Evolutionary conservation across 2,329 filamentous ascomycete genomes (phyloP), one percentile per base, ranked within the genome.

Genomic region (Ascochyta viciae-villosae): DNA sequence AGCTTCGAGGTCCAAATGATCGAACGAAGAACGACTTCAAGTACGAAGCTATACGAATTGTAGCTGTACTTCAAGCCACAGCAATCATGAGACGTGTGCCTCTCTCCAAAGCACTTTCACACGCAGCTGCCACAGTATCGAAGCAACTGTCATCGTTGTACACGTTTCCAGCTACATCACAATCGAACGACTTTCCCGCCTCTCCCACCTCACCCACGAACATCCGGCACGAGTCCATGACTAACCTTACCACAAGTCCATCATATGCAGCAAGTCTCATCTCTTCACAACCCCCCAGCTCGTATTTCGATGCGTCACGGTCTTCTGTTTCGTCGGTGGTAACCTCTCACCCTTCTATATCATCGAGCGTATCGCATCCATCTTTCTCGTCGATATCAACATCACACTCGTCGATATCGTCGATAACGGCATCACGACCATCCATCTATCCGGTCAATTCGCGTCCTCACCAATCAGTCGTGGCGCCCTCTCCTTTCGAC

Each of bases 31-130:
- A 47, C 6, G 72, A 73, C 38, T 70, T 66, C 65, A 72, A 59
- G 41, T 76, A 76, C 54, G 74, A 77, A 46, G 72, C 72, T 1
- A 62, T 73, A n/a, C 72, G 75, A 0, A 61, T 76, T 12, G 57
- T 70, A 1, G 62, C 68, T 6, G 46, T 72, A 9, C 58, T 77
- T 12, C 70, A 69, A 60, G 71, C 74, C 7, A 68, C 61, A 4
- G 72, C 74, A 1, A 72, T 77, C 23, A 50, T 68, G 1, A 52
- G 60, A 8, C 58, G 67, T 2, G 46, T 62, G 0, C 66, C 70
- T 1, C 54, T 76, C 1, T 75, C 74, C 1, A 57, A 66, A 8
- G 67, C 70, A 1, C 56, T 74, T n/a, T 24, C 45, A 8, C 44
- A 48, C 19, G 65, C 54, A 8, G 42, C 47, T 7, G 9, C 16